Base-by-base conservation (phyloP, 2,329 filamentous ascomycete species). In the Ophiostoma australiae region DNA sequence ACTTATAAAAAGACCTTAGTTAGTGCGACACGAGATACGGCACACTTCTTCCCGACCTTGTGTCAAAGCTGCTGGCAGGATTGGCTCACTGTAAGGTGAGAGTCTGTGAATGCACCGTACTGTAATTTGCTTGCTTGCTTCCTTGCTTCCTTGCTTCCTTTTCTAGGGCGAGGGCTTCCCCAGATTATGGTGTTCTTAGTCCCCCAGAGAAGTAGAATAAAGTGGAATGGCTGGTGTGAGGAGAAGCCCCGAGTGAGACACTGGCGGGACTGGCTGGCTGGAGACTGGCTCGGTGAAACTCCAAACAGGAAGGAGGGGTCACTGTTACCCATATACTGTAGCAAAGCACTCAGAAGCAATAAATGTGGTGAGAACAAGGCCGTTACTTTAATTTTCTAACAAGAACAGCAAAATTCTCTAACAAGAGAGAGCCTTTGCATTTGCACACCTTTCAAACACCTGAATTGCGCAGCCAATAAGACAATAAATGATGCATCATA, bases 191-290 rank as follows among this genome's bases (percentile, higher is more conserved):
- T 58, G 52, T 58, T 58, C n/a, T 58, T 58, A 6, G 23, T 58
- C 52, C 52, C 31, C 23, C 31, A n/a, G n/a, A 58, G 52, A 58
- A 58, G 52, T 58, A n/a, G 52, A 58, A 58, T 27, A 58, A 58
- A 58, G 52, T 58, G 52, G 52, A 15, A 58, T 17, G 41, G 41
- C 41, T 39, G 15, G 41, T 6, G 39, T 13, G 27, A 48, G 17
- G 44, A 20, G 52, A 27, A 58, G 52, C 52, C 23, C 48, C 52
- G 11, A 27, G n/a, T 58, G 52, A 58, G 52, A 58, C 52, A 23
- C n/a, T 58, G n/a, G 44, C 37, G 37, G 8, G 37, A 39, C 37
- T 39, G 37, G 37, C 37, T 10, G 8, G 37, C 41, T 17, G 41
- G 15, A 44, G 13, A 44, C 41, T 44, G 41, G 37, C 11, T 39